phyloP scores from a whole-genome alignment of 352 stramenopile genomes.

The Globisporangium alternatum region DNA sequence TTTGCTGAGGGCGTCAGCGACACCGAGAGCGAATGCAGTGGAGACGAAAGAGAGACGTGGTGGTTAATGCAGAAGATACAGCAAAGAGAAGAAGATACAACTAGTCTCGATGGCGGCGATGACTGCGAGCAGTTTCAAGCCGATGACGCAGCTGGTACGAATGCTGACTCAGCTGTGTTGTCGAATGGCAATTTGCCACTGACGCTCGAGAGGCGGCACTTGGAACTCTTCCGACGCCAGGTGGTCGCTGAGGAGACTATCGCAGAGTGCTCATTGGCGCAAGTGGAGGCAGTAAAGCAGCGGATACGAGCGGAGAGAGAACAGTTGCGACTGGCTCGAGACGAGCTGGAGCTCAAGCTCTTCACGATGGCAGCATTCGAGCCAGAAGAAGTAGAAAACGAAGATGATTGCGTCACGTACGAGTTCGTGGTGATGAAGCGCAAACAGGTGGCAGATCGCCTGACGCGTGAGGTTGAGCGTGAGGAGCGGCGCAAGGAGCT shows the following conservation, averaged over 20 bases:
- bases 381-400: too few relatives aligned
- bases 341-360: conserved; percentile 1
- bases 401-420: not conserved
- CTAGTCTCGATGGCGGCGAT: not conserved
- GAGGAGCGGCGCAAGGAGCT: not conserved
- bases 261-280: not conserved
- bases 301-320: not conserved
- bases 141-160: not conserved
- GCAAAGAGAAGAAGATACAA: not conserved
- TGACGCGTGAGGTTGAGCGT: not conserved
- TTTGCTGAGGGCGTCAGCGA: conserved; percentile 1
- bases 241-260: not conserved
- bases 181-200: not conserved
- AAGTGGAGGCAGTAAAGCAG: not conserved
- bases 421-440: conserved; percentile 5
- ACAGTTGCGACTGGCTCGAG: not conserved
- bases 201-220: not conserved
- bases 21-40: not conserved
- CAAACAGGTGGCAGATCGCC: not conserved
- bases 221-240: conserved; percentile 3
- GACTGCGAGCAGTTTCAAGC: not conserved
- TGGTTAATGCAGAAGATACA: not conserved
- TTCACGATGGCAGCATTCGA: not conserved
- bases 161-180: not conserved
- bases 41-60: not conserved